phyloP scores from a whole-genome alignment of 768 basidiomycete genomes.

The Thelephora aurantiotincta region DNA sequence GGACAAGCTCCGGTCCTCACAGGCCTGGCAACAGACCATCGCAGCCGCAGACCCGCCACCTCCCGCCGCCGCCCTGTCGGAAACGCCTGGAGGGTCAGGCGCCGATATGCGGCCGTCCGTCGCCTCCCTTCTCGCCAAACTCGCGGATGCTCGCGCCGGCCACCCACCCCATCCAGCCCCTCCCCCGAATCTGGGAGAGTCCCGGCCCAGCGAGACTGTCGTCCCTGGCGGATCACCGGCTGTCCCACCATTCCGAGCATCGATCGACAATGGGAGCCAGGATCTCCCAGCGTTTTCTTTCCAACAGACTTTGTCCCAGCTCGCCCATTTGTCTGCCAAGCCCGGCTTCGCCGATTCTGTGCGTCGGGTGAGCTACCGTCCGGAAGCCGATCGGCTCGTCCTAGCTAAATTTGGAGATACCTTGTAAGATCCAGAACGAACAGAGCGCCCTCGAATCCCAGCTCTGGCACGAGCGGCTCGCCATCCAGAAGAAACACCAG shows the following conservation, averaged over 20 bases:
- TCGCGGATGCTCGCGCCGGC: slow-evolving; percentile 26
- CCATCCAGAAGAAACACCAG: slow-evolving; percentile 50
- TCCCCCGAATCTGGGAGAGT: slow-evolving; percentile 4
- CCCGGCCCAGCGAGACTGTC: background rate
- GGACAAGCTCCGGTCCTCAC: slow-evolving; percentile 50
- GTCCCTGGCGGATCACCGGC: background rate
- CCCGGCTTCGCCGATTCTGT: slow-evolving; percentile 34
- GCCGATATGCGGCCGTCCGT: slow-evolving; percentile 20
- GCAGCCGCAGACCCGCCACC: slow-evolving; percentile 6
- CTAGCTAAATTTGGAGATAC: background rate
- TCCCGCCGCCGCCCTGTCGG: slow-evolving; percentile 1
- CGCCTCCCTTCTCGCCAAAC: slow-evolving; percentile 39
- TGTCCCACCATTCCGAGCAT: too few relatives aligned
- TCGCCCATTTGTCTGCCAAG: slow-evolving; percentile 48
- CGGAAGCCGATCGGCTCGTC: background rate
- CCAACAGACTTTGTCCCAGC: slow-evolving; percentile 52
- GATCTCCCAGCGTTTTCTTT: slow-evolving; percentile 41
- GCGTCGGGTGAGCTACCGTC: slow-evolving; percentile 28
- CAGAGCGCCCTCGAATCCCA: slow-evolving; percentile 56
- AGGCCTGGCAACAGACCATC: slow-evolving; percentile 48
- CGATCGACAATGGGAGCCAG: slow-evolving; percentile 5
- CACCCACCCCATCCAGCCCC: slow-evolving; percentile 14
- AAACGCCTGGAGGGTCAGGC: background rate
- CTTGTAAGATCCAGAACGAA: slow-evolving; percentile 61
- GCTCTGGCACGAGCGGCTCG: slow-evolving; percentile 53